phyloP scores from a whole-genome alignment of 352 stramenopile genomes.

The Phytophthora melonis region DNA sequence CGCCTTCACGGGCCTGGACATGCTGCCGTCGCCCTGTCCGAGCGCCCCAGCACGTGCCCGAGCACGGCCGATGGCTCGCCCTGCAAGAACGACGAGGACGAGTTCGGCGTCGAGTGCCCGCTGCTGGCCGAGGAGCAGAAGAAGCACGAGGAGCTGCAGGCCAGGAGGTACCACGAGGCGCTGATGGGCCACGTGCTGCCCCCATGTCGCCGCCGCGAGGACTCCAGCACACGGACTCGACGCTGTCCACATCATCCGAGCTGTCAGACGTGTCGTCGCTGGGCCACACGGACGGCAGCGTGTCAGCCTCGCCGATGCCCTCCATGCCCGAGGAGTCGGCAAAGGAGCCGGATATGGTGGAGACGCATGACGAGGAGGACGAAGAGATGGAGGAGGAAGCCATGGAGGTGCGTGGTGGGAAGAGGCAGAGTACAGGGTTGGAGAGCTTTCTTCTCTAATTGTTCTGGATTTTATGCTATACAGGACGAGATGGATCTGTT shows the following conservation, averaged over 20 bases:
- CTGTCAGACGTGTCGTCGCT: constrained; percentile 24
- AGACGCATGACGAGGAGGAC: constrained; percentile 30
- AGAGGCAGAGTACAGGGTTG: too few species aligned
- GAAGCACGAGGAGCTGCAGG: constrained; percentile 16
- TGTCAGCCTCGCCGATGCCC: constrained; percentile 42
- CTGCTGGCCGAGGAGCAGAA: constrained; percentile 32
- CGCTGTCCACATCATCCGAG: constrained; percentile 28
- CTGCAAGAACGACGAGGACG: constrained; percentile 41
- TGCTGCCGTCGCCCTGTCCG: constrained; percentile 63
- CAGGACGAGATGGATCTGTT: constrained; percentile 69
- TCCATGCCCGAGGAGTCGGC: constrained; percentile 39
- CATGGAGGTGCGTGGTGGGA: constrained; percentile 38
- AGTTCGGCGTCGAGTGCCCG: constrained; percentile 43
- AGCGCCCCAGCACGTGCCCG: constrained; percentile 41
- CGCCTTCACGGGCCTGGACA: constrained; percentile 55
- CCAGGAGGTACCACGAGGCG: constrained; percentile 20
- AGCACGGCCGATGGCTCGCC: constrained; percentile 39
- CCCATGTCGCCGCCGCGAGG: constrained; percentile 39
- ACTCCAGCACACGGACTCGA: constrained; percentile 33
- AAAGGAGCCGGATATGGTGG: constrained; percentile 17
- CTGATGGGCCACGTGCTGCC: constrained; percentile 37
- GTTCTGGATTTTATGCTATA: too few species aligned
- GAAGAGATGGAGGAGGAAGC: constrained; percentile 47
- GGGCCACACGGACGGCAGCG: constrained; percentile 30
- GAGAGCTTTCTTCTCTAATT: too few species aligned